A percentile compares a stretch with the other conserved stretches of the same genome.
These are phyloP conservation scores for Acer negundo DNA, from an alignment of 345 rosid species.

Conservation along the genomic window DNA sequence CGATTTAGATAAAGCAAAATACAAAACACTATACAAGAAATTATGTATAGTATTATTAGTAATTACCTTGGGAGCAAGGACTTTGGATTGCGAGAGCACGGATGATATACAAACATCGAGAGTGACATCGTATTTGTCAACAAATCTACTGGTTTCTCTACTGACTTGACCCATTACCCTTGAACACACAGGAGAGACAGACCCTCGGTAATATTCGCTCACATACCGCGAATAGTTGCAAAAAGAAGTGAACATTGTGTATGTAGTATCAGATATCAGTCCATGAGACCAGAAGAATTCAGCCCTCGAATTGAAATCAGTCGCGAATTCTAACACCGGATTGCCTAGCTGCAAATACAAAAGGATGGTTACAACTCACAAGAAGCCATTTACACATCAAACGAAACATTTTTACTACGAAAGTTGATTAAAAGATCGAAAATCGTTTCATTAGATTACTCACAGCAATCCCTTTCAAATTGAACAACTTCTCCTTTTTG, in stretches of 20 bases:
- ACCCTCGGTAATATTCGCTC: constrained; percentile 79
- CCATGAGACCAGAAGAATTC: constrained; percentile 99
- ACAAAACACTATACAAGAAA: constrained; percentile 6
- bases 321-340: constrained; percentile 85
- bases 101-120: constrained; percentile 94
- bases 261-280: constrained; percentile 84
- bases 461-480: constrained; percentile 91
- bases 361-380: background rate
- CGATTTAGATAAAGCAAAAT: background rate
- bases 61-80: constrained; percentile 65
- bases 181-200: constrained; percentile 74
- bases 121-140: constrained; percentile 93
- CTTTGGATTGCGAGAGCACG: constrained; percentile 74
- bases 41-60: constrained; percentile 1
- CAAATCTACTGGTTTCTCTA: constrained; percentile 83
- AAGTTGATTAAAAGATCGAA: background rate
- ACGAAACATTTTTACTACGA: background rate
- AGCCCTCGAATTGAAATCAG: constrained; percentile 91
- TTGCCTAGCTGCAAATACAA: constrained; percentile 69
- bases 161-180: constrained; percentile 84
- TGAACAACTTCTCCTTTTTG: constrained; percentile 70
- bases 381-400: background rate
- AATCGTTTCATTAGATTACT: constrained; percentile 29
- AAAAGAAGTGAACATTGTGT: constrained; percentile 75
- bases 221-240: constrained; percentile 93